Base-by-base conservation (phyloP, 2,329 filamentous ascomycete species). In the Calonectria ilicicola region DNA sequence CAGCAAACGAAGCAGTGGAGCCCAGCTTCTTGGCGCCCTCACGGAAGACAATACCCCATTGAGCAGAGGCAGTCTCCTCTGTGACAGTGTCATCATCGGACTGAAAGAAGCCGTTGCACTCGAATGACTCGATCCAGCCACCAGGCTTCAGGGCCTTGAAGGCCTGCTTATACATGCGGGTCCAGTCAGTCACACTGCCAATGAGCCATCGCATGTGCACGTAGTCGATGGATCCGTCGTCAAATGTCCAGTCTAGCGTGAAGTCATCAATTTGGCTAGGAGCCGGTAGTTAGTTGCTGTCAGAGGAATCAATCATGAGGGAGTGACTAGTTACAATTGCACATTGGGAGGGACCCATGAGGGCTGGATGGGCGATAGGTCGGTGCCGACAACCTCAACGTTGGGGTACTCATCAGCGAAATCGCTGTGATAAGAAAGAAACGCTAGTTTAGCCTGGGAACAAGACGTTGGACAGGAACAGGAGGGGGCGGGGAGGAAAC, bases 161-260 rank as follows among this genome's bases (percentile, higher is more conserved):
- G 6, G 87, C 80, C 68, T 87, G 87, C 62, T 88, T 82, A 69
- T 91, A 86, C 6, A 92, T 78, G 26, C 85, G 83, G 44, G 86
- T 85, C 81, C 90, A 92, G 74, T 91, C 89, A 1, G 85, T 82
- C 72, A 92, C 87, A 46, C 87, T 86, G 35, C 91, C 91, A 2
- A 88, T 83, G 72, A 92, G 84, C 78, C 90, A 86, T 42, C 89
- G 87, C 17, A 89, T 88, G 80, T 92, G 91, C 71, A 93, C 89
- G 77, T 88, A 91, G 81, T 93, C 91, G 78, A 91, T 90, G 58
- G 86, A 84, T 53, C 88, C 80, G 0, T 84, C 81, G 8, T 86
- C 83, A 63, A 84, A 90, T 81, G 84, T 91, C 85, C 85, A 87
- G 1, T 83, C 82, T n/a, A 77, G 84, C 75, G 88, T 88, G 42